Conservation (phyloP, 2,329 filamentous ascomycete species). For the Hymenoscyphus salicellus region DNA sequence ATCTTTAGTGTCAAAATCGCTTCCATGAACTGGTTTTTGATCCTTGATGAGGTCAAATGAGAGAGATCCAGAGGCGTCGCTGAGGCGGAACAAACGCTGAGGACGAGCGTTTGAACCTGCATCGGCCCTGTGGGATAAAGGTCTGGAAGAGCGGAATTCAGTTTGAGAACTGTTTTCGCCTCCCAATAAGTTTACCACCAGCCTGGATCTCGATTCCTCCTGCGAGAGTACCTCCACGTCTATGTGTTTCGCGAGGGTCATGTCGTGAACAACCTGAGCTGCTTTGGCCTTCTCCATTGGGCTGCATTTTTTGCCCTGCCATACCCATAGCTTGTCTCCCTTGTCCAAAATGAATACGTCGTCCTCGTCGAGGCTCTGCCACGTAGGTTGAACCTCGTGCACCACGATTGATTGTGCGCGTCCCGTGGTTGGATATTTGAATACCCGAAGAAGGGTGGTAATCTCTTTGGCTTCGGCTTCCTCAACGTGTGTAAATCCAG, state of each 20-base stretch:
- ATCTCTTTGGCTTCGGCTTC: constrained; percentile 43
- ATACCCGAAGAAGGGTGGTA: constrained; percentile 57
- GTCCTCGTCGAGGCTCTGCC: constrained; percentile 59
- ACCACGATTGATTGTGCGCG: constrained; percentile 54
- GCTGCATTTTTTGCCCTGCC: constrained; percentile 63
- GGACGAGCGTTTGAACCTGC: constrained; percentile 19
- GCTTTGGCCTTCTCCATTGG: constrained; percentile 69
- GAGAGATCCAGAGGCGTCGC: constrained; percentile 57
- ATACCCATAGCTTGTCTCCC: constrained; percentile 64
- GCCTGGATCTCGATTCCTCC: constrained; percentile 51
- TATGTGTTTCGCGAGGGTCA: constrained; percentile 60
- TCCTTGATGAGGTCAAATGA: constrained; percentile 59
- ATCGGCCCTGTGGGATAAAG: constrained; percentile 37
- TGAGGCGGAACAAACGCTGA: constrained; percentile 57
- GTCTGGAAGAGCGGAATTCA: constrained; percentile 44
- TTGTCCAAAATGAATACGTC: constrained; percentile 66
- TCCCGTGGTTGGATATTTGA: constrained; percentile 50
- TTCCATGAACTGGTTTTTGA: constrained; percentile 42
- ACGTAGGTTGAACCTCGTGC: constrained; percentile 60
- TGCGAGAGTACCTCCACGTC: constrained; percentile 66
- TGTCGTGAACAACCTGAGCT: constrained; percentile 63
- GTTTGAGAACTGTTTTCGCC: constrained; percentile 44
- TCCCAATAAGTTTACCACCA: constrained; percentile 56
- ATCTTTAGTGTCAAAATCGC: constrained; percentile 56
- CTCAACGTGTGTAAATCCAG: constrained; percentile 64